Evolutionary conservation across 2,329 filamentous ascomycete genomes (phyloP), one percentile per base, ranked within the genome.

Genomic region (Tolypocladium nubicola): DNA sequence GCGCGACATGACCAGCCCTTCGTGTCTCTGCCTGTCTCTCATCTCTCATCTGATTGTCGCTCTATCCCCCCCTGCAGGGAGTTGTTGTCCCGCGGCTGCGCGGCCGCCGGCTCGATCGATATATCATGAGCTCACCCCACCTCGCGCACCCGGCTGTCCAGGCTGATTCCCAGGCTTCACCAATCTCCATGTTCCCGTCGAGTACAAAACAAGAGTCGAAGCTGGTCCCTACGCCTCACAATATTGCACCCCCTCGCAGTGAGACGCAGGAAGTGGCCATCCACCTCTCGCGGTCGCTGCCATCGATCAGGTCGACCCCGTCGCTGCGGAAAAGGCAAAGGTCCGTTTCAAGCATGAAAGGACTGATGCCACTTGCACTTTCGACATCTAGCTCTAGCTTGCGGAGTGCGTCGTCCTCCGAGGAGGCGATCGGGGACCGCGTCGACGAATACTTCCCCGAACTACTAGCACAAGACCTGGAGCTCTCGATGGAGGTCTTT

Each of bases 401-500:
- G 41, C 60, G 65, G 6, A 65, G 52, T 52, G 60, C 63, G 10
- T 54, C 60, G 16, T 61, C 61, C 33, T 62, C 60, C 49, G 64
- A 67, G 39, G 66, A 69, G 21, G 60, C 56, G 39, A 65, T 71
- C 55, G 61, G 69, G 67, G 63, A 63, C 21, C 63, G 65, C 52
- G 61, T 65, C 13, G 70, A 69, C 54, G 75, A 75, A 65, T 83
- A 77, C 67, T 70, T 84, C 21, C 78, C 81, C 2, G 82, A 84
- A 67, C 63, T 82, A 43, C 70, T 84, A n/a, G 81, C 75, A 8
- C 74, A 72, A 58, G 80, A 84, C 60, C 69, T 84, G 52, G 77
- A 81, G 63, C 64, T 72, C 26, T 81, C 78, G 21, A 71, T 71
- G 54, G 68, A 71, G 11, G 65, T 80, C 33, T 83, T 83, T 57